Conservation (phyloP, 2,329 filamentous ascomycete genomes). For the Lachnellula arida region DNA sequence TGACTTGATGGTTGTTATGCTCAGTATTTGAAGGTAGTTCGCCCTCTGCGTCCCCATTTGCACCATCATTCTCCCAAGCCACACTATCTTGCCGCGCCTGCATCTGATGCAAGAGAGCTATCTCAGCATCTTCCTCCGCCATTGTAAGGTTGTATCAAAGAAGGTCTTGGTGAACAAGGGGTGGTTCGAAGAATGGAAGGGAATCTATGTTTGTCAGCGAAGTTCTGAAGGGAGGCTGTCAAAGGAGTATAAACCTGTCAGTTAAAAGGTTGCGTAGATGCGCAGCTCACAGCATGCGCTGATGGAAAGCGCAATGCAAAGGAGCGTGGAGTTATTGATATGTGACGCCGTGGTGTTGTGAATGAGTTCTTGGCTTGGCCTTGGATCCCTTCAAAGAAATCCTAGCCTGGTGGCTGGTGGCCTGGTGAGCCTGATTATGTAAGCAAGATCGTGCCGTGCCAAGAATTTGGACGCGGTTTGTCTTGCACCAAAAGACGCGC, state of each 20-base stretch:
- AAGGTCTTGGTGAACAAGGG: not conserved
- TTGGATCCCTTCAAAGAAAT: not conserved
- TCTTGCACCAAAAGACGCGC: not conserved
- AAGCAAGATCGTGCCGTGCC: too few species aligned
- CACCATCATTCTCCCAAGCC: constrained; percentile 28
- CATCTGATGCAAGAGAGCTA: constrained; percentile 34
- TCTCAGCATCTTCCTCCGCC: constrained; percentile 34
- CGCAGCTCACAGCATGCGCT: not conserved
- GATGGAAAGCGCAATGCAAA: not conserved
- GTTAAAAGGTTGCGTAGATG: not conserved
- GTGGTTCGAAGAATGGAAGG: not conserved
- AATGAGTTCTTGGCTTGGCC: not conserved
- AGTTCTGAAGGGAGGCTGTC: not conserved
- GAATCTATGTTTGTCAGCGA: not conserved
- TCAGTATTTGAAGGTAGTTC: constrained; percentile 33
- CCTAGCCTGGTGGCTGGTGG: too few species aligned
- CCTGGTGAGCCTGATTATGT: too few species aligned
- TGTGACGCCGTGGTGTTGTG: not conserved
- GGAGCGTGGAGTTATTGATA: not conserved
- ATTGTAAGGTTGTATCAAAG: constrained; percentile 18
- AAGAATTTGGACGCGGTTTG: not conserved
- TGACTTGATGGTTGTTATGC: constrained; percentile 32
- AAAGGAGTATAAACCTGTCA: not conserved
- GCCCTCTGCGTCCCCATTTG: constrained; percentile 26
- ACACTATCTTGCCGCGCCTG: constrained; percentile 32